Evolutionary conservation across 2,329 filamentous ascomycete genomes (phyloP), one percentile per base, ranked within the genome.

Genomic region (Nothomitra cinnamomea): DNA sequence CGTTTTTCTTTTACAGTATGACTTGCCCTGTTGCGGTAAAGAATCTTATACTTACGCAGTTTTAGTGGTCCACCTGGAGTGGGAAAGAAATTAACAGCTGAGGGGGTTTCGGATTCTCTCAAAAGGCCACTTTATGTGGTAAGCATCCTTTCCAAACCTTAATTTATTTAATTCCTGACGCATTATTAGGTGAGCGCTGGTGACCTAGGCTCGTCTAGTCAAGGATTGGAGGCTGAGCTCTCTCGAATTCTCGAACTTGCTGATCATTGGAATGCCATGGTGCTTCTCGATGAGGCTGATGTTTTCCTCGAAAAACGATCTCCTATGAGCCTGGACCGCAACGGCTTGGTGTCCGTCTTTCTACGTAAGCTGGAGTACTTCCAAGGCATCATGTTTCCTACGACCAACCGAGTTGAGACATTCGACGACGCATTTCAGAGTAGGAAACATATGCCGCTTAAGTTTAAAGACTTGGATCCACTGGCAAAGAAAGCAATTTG

Each of bases 321-420:
- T n/a, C n/a, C n/a, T n/a, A n/a, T n/a, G 25, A 69, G 72, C 55
- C 61, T 72, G 5, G 61, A 66, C 56, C 65, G 70, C 6, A 74
- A 73, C 58, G 69, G 69, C 56, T 64, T 73, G 51, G 69, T 73
- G 19, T 68, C 66, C 45, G 65, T 67, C 54, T 67, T 70, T 60
- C 57, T 68, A 10, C 62, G 63, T 12, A 59, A 63, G 12, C 58
- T 70, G 8, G n/a, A n/a, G n/a, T n/a, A n/a, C n/a, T n/a, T n/a
- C n/a, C n/a, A n/a, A n/a, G n/a, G n/a, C n/a, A n/a, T 50, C 7
- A 19, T 50, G 7, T 13, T 50, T 19, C 47, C 25, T 4, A 50
- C 47, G 4, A 50, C 47, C 24, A 50, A 50, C 17, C 47, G 47
- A 3, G 47, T 50, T 3, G 47, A 21, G 3, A 50, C 24, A 3